Conservation (phyloP, 2,329 filamentous ascomycete species). For the Penicillium sp. region DNA sequence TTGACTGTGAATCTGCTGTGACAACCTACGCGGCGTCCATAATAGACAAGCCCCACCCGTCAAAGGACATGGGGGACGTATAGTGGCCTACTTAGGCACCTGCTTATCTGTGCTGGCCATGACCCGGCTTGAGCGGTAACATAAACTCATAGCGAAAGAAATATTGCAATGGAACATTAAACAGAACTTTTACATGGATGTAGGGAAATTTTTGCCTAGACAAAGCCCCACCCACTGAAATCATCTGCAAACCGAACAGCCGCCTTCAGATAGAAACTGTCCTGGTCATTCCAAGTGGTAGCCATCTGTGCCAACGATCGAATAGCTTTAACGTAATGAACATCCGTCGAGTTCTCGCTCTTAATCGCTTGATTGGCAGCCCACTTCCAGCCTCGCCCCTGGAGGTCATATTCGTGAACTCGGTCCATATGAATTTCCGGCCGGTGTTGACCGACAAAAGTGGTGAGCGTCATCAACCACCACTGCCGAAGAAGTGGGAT, state of each 20-base stretch:
- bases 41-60: no score
- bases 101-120: no score
- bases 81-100: no score
- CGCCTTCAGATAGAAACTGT: conserved; percentile 50
- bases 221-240: conserved; percentile 63
- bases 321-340: conserved; percentile 83
- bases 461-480: conserved; percentile 79
- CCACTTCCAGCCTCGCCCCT: conserved; percentile 72
- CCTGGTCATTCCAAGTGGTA: conserved; percentile 45
- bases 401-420: conserved; percentile 60
- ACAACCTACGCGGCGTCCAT: no score
- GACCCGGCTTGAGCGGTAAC: no score
- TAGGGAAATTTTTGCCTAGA: conserved; percentile 7
- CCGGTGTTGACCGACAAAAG: conserved; percentile 74
- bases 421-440: conserved; percentile 69
- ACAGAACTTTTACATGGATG: not conserved
- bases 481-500: conserved; percentile 75
- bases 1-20: no score
- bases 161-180: conserved; percentile 6
- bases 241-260: conserved; percentile 51
- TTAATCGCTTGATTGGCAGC: conserved; percentile 70
- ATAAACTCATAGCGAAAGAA: no score
- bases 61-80: no score
- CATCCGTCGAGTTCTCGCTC: conserved; percentile 67
- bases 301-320: conserved; percentile 52